Evolutionary conservation across 345 rosid species (phyloP).

Genomic region (Citrus trifoliata): DNA sequence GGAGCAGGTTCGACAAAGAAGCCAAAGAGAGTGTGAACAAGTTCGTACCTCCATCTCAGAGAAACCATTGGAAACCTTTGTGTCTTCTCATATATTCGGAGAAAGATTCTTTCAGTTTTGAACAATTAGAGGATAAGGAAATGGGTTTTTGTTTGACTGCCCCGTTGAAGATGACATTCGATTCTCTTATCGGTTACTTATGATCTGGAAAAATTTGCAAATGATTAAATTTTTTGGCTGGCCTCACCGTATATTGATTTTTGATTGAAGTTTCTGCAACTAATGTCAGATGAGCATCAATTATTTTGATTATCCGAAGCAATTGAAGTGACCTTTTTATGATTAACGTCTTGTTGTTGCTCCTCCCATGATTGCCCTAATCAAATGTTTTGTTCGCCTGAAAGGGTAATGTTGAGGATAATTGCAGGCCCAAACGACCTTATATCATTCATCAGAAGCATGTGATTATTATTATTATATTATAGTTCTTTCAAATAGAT

Average conservation of each 20-base stretch:
- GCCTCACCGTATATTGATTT: not conserved
- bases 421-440: too few species aligned
- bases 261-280: not conserved
- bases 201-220: not conserved
- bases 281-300: not conserved
- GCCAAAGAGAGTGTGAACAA: slow-evolving; percentile 32
- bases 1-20: slow-evolving; percentile 18
- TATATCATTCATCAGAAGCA: too few species aligned
- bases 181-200: not conserved
- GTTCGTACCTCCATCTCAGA: not conserved
- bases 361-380: not conserved
- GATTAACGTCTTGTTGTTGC: not conserved
- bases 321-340: not conserved
- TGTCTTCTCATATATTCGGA: not conserved
- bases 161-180: not conserved
- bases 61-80: not conserved
- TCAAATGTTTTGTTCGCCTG: not conserved
- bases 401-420: not conserved
- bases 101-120: slow-evolving; percentile 1
- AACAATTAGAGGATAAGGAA: slow-evolving; percentile 5
- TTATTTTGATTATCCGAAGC: too few species aligned
- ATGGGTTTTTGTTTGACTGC: slow-evolving; percentile 10
- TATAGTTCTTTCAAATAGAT: too few species aligned
- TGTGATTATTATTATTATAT: too few species aligned
- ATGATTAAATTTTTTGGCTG: not conserved